Base-by-base conservation (phyloP, 2,329 filamentous ascomycete genomes). In the Penicillium sp. region DNA sequence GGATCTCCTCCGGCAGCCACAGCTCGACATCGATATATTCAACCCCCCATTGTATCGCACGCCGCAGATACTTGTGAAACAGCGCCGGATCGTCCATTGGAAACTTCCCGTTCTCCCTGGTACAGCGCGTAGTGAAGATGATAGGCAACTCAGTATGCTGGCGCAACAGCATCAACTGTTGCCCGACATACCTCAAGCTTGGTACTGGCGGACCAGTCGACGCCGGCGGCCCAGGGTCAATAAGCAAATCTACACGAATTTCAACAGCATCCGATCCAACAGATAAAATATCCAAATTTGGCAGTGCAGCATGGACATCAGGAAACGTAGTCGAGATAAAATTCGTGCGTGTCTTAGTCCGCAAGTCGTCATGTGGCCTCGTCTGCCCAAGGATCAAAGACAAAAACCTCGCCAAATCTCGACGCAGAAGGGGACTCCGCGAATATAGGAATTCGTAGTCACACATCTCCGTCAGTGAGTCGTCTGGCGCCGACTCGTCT, bases 1-100 rank as follows among this genome's bases (percentile, higher is more conserved):
- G 78, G 48, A 95, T 88, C 6, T 81, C 75, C 65, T 91, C 88
- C 1, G 89, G 89, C 31, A 95, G 78, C 87, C 89, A 93, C 33
- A 95, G 73, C 72, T 95, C 89, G 44, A 95, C 88, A 62, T 95
- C 89, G 54, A 95, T 86, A 65, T 95, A 95, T 68, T 95, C 89
- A 51, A 89, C 86, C 1, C 89, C 89, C 88, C 88, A 95, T 64
- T 93, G 86, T 46, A 93, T 88, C 3, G 89, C 89, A 30, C 87
- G 82, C 62, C 84, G 85, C n/a, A 95, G 78, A 63, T 93, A 92
- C 51, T 84, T 78, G 69, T 88, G 88, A 67, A 86, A 92, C 36
- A 93, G 66, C 12, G 77, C 75, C 0, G 88, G 87, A 47, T 89
- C 81, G 34, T 89, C 83, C 86, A 91, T 91, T 0, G 89, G 89